Base-by-base conservation (phyloP, 192 early-diverging fungal genomes). In the Coemansia sp. region DNA sequence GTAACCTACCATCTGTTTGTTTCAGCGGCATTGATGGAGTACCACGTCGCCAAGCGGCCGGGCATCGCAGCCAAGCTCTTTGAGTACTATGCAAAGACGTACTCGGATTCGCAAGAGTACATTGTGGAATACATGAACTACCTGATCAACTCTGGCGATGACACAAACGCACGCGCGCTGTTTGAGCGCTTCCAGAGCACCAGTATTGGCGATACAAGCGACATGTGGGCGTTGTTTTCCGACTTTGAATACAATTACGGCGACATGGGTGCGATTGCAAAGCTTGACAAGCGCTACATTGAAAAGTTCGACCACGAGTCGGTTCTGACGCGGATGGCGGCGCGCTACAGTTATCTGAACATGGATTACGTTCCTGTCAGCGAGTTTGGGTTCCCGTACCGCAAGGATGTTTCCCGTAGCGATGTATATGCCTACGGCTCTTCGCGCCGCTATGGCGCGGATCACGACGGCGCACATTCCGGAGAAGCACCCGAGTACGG, bases 11-110 rank as follows among this genome's bases (percentile, higher is more conserved):
- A 96, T 65, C 83, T 96, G n/a, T 95, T 82, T 75, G 89, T 92
- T n/a, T 87, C 92, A 3, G 88, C 89, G 61, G 96, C 95, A 10
- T 66, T 94, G 40, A 92, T 96, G 92, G 96, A 98, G 76, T 93
- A 93, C 73, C 89, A 95, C 69, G 87, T 89, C 61, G 93, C 86
- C 53, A 96, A 96, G 81, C 91, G 94, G 62, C 73, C 88, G 1
- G 71, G 62, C 2, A 85, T 96, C 57, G 96, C 95, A 1, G 92
- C 90, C 35, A 91, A 90, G 61, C 89, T 98, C 41, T 96, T 98
- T 78, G 92, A 93, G 70, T 67, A 91, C n/a, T 93, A 91, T 23
- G 75, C 92, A 61, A 96, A 96, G 71, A 62, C 70, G 1, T 93
- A 93, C 79, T 82, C 83, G 6, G 89, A 91, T 52, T 85, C 91